Evolutionary conservation across 768 basidiomycete genomes (phyloP).

Genomic region (Hypsizygus marmoreus): DNA sequence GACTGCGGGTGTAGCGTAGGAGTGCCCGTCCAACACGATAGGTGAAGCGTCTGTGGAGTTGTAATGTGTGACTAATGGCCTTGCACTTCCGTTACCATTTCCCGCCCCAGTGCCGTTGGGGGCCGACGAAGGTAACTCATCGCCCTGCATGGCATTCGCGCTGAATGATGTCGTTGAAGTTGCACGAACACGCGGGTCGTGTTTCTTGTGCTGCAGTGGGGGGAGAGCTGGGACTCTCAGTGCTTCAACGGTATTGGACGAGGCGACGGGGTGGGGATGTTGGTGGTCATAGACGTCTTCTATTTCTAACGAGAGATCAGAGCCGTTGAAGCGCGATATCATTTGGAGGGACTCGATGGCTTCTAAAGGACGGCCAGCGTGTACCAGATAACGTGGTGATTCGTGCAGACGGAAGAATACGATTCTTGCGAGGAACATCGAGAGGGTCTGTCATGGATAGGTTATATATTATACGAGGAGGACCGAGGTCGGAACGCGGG

Average conservation of each 20-base stretch:
- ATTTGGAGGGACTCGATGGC: conserved; percentile 81
- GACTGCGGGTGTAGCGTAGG: conserved; percentile 25
- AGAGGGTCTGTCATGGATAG: conserved; percentile 64
- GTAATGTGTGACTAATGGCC: conserved; percentile 34
- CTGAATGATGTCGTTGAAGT: conserved; percentile 37
- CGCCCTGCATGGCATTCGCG: conserved; percentile 31
- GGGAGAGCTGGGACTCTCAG: conserved; percentile 1
- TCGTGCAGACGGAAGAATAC: conserved; percentile 92
- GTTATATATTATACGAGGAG: conserved; percentile 8
- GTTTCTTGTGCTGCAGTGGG: conserved; percentile 2
- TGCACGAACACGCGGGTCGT: conserved; percentile 17
- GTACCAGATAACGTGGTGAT: conserved; percentile 91
- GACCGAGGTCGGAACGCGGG: neutral
- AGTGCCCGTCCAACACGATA: conserved; percentile 28
- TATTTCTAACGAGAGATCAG: conserved; percentile 62
- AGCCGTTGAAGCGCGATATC: conserved; percentile 87
- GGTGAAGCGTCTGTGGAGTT: conserved; percentile 34
- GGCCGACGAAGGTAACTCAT: conserved; percentile 1
- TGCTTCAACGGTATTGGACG: conserved; percentile 7
- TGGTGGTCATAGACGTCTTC: conserved; percentile 66
- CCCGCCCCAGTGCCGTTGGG: neutral
- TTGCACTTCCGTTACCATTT: conserved; percentile 8
- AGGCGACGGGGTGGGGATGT: conserved; percentile 15
- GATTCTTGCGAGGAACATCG: conserved; percentile 87
- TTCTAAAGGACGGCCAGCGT: conserved; percentile 81